Percentiles rank a stretch among this genome's conserved stretches.
These are phyloP conservation scores for Ascochyta lentis DNA, from an alignment of 2,329 filamentous ascomycete genomes.

Conservation along the genomic window DNA sequence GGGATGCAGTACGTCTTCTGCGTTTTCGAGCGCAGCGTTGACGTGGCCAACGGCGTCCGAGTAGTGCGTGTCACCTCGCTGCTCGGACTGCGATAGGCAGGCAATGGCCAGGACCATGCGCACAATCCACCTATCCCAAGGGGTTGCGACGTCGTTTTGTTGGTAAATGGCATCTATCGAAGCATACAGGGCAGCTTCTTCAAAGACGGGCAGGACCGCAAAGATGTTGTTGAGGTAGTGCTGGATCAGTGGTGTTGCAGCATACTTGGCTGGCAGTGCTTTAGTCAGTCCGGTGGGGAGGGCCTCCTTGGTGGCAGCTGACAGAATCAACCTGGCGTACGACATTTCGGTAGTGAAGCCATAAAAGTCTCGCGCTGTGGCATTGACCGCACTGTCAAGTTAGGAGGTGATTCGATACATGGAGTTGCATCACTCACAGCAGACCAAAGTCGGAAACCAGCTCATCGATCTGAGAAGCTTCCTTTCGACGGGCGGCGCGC, in stretches of 20 bases:
- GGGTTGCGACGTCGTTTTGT: constrained; percentile 65
- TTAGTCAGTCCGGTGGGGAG: constrained; percentile 67
- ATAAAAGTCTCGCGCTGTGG: constrained; percentile 92
- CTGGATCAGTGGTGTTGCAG: constrained; percentile 73
- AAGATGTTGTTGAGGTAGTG: constrained; percentile 87
- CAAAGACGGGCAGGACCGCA: constrained; percentile 80
- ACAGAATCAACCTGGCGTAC: constrained; percentile 85
- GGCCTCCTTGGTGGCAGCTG: constrained; percentile 77
- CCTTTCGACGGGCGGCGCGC: constrained; percentile 61
- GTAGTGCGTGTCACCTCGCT: constrained; percentile 68
- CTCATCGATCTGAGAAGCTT: constrained; percentile 88
- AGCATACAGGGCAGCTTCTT: constrained; percentile 77
- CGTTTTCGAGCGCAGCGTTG: constrained; percentile 73
- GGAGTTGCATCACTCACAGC: constrained; percentile 62
- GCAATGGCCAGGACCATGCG: constrained; percentile 90
- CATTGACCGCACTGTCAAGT: constrained; percentile 78
- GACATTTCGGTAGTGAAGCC: constrained; percentile 88
- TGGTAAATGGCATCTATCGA: constrained; percentile 84
- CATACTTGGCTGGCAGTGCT: constrained; percentile 73
- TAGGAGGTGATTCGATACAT: constrained; percentile 2
- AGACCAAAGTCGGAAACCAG: constrained; percentile 94
- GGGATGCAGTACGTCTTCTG: constrained; percentile 83
- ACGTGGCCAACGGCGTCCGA: constrained; percentile 66
- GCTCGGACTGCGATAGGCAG: constrained; percentile 74
- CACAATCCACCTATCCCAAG: constrained; percentile 81